These are phyloP conservation scores for Hylodesmum podocarpum DNA, from an alignment of 306 rosid species.

Conservation along the genomic window DNA sequence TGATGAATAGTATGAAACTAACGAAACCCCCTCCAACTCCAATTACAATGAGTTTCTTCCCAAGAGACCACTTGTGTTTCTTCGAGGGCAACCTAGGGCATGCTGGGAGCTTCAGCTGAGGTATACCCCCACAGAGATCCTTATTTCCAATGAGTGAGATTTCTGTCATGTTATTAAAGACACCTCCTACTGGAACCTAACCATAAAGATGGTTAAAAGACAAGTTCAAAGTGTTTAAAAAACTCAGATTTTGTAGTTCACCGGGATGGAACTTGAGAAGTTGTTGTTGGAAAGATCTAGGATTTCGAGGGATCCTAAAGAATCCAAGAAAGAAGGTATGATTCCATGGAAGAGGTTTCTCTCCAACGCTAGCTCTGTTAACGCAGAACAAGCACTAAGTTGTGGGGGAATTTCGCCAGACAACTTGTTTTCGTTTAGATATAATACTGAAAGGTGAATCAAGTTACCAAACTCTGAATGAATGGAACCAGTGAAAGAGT, in stretches of 20 bases:
- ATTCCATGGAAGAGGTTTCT: constrained; percentile 27
- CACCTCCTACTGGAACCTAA: constrained; percentile 33
- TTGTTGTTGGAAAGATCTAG: constrained; percentile 37
- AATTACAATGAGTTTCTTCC: not conserved
- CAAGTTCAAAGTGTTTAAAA: constrained; percentile 16
- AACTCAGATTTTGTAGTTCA: constrained; percentile 15
- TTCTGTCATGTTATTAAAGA: constrained; percentile 18
- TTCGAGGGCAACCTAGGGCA: not conserved
- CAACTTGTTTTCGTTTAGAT: not conserved
- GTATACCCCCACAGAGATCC: constrained; percentile 40
- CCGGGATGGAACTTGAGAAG: constrained; percentile 19
- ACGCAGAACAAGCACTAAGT: not conserved
- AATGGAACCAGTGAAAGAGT: constrained; percentile 23
- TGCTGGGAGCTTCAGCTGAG: constrained; percentile 7
- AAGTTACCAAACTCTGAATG: constrained; percentile 32
- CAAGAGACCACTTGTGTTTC: not conserved
- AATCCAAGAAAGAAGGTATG: constrained; percentile 1
- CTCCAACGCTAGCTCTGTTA: not conserved
- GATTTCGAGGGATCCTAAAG: constrained; percentile 8
- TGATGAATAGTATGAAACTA: not conserved
- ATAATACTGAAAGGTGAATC: constrained; percentile 2
- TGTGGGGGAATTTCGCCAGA: constrained; percentile 28
- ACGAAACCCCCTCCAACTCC: not conserved
- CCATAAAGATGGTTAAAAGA: constrained; percentile 43
- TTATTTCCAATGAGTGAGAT: constrained; percentile 14